Percentiles rank a stretch among this genome's conserved stretches.
Evolutionary conservation across 306 rosid genomes (phyloP).

Genomic region (Oemleria cerasiformis): DNA sequence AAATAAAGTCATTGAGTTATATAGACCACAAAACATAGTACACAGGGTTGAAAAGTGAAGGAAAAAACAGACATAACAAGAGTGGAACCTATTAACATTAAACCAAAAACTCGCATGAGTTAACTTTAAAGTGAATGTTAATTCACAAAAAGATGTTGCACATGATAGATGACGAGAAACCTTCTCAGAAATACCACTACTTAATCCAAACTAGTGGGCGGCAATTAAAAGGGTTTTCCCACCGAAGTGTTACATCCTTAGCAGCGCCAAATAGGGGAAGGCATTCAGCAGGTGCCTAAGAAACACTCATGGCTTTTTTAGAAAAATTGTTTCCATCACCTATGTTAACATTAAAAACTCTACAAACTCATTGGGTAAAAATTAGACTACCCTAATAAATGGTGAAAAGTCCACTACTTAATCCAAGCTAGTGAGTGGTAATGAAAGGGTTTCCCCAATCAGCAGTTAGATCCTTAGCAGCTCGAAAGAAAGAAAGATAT

Average conservation of each 20-base stretch:
- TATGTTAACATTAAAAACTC: constrained; percentile 1
- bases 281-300: neutral
- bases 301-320: neutral
- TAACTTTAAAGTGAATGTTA: neutral
- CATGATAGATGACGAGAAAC: neutral
- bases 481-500: too few species aligned
- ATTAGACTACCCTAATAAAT: neutral
- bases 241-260: neutral
- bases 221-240: neutral
- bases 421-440: too few species aligned
- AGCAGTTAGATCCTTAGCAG: too few species aligned
- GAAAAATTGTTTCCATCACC: neutral
- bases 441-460: too few species aligned
- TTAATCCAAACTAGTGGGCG: neutral
- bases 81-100: neutral
- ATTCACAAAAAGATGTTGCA: neutral
- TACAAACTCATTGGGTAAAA: neutral
- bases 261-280: neutral
- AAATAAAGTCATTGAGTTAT: neutral
- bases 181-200: neutral
- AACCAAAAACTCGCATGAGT: neutral
- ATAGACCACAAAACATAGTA: neutral
- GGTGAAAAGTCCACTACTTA: too few species aligned
- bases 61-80: neutral
- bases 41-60: neutral